phyloP scores from a whole-genome alignment of 2,329 filamentous ascomycete genomes.

The Monosporascus sp. region DNA sequence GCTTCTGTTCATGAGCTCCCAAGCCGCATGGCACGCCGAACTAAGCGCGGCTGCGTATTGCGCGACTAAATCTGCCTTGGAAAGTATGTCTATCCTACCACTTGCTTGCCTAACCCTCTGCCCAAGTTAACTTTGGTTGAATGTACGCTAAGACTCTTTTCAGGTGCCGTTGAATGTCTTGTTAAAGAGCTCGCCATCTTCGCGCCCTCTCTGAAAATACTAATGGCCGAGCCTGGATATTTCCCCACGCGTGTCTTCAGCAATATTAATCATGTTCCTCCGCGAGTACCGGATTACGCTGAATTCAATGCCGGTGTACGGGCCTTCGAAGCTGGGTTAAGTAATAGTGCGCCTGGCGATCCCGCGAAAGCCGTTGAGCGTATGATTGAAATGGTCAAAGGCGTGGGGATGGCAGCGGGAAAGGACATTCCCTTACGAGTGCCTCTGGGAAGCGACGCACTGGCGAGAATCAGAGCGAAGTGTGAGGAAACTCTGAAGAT shows the following conservation, averaged over 20 bases:
- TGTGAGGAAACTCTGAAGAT: slow-evolving; percentile 42
- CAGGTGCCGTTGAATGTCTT: slow-evolving; percentile 5
- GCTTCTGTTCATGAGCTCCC: slow-evolving; percentile 30
- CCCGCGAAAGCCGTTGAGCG: slow-evolving; percentile 31
- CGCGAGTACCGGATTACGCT: slow-evolving; percentile 20
- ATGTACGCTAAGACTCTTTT: neutral
- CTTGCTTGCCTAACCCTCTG: no score
- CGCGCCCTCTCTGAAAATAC: slow-evolving; percentile 23
- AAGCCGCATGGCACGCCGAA: slow-evolving; percentile 28
- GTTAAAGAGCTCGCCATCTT: slow-evolving; percentile 12
- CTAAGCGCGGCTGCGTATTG: slow-evolving; percentile 21
- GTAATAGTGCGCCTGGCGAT: slow-evolving; percentile 16
- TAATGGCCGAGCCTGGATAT: slow-evolving; percentile 32
- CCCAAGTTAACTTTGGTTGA: no score
- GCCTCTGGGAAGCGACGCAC: slow-evolving; percentile 46
- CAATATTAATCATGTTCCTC: slow-evolving; percentile 24
- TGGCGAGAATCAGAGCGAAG: slow-evolving; percentile 43
- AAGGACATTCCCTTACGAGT: slow-evolving; percentile 39
- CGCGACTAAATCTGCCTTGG: slow-evolving; percentile 18
- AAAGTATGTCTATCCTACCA: slow-evolving; percentile 6
- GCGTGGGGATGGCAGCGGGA: slow-evolving; percentile 31
- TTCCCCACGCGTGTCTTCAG: slow-evolving; percentile 34
- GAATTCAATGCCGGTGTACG: slow-evolving; percentile 24
- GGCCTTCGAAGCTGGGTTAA: slow-evolving; percentile 3
- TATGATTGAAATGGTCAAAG: slow-evolving; percentile 49